A percentile compares a stretch with the other conserved stretches of the same genome.
These are phyloP conservation scores for Starmerella etchellsii DNA, from an alignment of 805 yeast genomes.

Conservation along the genomic window DNA sequence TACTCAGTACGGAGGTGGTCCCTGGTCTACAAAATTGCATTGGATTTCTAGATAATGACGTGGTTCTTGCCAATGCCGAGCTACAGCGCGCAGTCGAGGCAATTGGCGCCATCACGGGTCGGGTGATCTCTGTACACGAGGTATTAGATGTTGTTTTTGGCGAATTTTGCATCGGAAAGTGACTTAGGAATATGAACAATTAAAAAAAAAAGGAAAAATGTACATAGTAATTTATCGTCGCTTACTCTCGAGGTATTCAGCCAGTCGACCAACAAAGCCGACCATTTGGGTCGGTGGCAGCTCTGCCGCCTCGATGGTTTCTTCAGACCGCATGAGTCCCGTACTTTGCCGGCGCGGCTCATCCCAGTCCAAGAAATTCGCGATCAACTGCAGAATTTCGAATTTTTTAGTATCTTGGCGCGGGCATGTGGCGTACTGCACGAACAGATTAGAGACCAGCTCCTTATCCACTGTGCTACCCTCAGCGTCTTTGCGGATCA, in stretches of 20 bases:
- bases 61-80: slow-evolving; percentile 70
- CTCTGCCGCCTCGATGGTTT: slow-evolving; percentile 3
- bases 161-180: slow-evolving; percentile 88
- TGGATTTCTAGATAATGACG: slow-evolving; percentile 35
- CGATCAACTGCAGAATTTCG: slow-evolving; percentile 74
- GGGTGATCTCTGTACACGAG: slow-evolving; percentile 78
- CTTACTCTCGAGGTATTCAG: slow-evolving; percentile 25
- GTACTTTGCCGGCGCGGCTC: slow-evolving; percentile 35
- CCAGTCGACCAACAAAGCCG: slow-evolving; percentile 30
- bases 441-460: slow-evolving; percentile 69
- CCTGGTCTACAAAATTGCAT: slow-evolving; percentile 45
- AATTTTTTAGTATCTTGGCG: slow-evolving; percentile 90
- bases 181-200: background rate
- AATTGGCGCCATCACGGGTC: slow-evolving; percentile 85
- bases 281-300: slow-evolving; percentile 20
- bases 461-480: slow-evolving; percentile 77
- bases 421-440: slow-evolving; percentile 76
- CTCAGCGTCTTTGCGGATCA: slow-evolving; percentile 65
- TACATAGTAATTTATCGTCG: slow-evolving; percentile 7
- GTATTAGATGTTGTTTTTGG: slow-evolving; percentile 83
- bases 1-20: slow-evolving; percentile 61
- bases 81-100: slow-evolving; percentile 66
- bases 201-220: background rate
- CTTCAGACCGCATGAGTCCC: slow-evolving; percentile 21
- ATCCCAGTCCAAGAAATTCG: slow-evolving; percentile 81